Evolutionary conservation across 805 yeast species (phyloP).

Genomic region (Yamadazyma philogaea): DNA sequence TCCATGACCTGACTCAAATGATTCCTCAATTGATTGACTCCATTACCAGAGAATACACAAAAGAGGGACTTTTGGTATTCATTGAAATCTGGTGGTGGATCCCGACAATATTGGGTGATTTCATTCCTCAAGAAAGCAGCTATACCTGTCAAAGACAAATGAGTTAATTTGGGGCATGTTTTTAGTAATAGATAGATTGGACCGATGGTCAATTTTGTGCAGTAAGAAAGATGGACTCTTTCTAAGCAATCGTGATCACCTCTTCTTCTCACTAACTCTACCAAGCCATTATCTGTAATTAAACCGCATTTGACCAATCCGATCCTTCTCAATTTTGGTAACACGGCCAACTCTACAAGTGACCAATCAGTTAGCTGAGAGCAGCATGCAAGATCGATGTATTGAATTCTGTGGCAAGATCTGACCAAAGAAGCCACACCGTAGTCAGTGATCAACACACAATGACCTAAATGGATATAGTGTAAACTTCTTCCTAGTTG

Average conservation of each 20-base stretch:
- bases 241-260: slow-evolving; percentile 80
- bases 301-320: slow-evolving; percentile 90
- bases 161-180: slow-evolving; percentile 84
- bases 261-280: slow-evolving; percentile 61
- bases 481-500: slow-evolving; percentile 76
- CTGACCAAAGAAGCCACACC: slow-evolving; percentile 77
- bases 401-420: slow-evolving; percentile 80
- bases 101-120: slow-evolving; percentile 81
- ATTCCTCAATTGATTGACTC: slow-evolving; percentile 72
- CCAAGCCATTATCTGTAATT: slow-evolving; percentile 81
- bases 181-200: slow-evolving; percentile 75
- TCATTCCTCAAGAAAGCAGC: slow-evolving; percentile 84
- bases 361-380: slow-evolving; percentile 82
- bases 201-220: slow-evolving; percentile 71
- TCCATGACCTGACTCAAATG: slow-evolving; percentile 53
- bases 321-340: slow-evolving; percentile 81
- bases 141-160: slow-evolving; percentile 88
- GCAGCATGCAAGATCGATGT: slow-evolving; percentile 94
- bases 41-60: slow-evolving; percentile 91
- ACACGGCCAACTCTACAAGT: slow-evolving; percentile 66
- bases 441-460: slow-evolving; percentile 82
- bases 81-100: slow-evolving; percentile 89
- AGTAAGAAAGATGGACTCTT: slow-evolving; percentile 89
- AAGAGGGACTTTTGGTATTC: slow-evolving; percentile 80
- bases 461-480: slow-evolving; percentile 91